These are phyloP conservation scores for Funneliformis geosporum DNA, from an alignment of 192 early-diverging fungal genomes.

Conservation along the genomic window DNA sequence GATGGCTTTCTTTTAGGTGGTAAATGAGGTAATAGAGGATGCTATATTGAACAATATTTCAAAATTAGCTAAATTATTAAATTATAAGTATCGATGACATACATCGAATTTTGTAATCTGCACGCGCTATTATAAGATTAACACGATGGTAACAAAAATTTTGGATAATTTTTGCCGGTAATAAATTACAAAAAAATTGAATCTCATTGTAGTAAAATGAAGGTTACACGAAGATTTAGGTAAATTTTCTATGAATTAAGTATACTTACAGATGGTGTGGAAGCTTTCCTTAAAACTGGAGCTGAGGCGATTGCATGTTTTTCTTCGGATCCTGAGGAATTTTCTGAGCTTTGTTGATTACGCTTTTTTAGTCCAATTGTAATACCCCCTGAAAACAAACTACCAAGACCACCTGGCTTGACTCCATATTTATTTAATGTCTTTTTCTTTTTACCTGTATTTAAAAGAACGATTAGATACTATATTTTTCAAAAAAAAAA, in stretches of 20 bases:
- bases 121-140: too few species aligned
- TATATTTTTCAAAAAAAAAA: neutral
- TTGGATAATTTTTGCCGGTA: too few species aligned
- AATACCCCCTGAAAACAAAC: constrained; percentile 71
- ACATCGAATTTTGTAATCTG: too few species aligned
- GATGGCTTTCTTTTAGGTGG: neutral
- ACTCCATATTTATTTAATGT: constrained; percentile 77
- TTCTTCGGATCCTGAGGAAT: neutral
- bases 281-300: neutral
- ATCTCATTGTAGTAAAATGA: too few species aligned
- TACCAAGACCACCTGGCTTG: constrained; percentile 76
- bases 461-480: neutral
- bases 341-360: neutral
- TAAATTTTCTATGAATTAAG: neutral
- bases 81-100: neutral
- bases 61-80: neutral
- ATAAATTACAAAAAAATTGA: too few species aligned
- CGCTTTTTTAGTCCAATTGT: constrained; percentile 63
- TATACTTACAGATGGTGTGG: neutral
- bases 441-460: constrained; percentile 39
- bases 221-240: too few species aligned
- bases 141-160: too few species aligned
- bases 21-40: constrained; percentile 2
- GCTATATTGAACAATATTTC: neutral
- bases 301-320: neutral